Conservation (phyloP, 176 grass and related monocot species). For the Neostapfia colusana region DNA sequence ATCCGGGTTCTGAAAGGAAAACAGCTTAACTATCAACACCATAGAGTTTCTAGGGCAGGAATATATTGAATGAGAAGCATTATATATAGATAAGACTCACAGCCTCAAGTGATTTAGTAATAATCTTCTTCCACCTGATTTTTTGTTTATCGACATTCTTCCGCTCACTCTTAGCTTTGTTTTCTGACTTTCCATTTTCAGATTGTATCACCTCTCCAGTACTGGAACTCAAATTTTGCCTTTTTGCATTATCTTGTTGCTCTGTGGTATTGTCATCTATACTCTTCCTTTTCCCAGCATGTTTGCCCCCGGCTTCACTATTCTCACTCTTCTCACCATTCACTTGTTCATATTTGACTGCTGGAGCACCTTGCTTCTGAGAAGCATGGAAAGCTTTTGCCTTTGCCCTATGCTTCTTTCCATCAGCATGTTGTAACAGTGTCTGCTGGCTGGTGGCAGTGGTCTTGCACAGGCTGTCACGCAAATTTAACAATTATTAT, state of each 20-base stretch:
- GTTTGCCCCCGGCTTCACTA: constrained; percentile 16
- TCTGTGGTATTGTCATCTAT: constrained; percentile 32
- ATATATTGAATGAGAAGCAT: neutral
- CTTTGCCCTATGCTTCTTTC: constrained; percentile 97
- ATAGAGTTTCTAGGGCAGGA: neutral
- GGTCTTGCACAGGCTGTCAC: constrained; percentile 83
- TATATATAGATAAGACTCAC: constrained; percentile 35
- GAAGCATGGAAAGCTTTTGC: constrained; percentile 87
- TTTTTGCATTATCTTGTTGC: constrained; percentile 36
- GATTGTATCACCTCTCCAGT: constrained; percentile 54
- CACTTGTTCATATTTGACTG: constrained; percentile 30
- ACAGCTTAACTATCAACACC: constrained; percentile 13
- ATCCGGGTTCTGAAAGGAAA: constrained; percentile 60
- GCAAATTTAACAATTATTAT: constrained; percentile 33
- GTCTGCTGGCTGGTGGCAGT: constrained; percentile 88
- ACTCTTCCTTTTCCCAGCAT: constrained; percentile 76
- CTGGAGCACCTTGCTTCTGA: constrained; percentile 54
- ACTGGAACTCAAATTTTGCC: constrained; percentile 5
- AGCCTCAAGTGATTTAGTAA: constrained; percentile 60
- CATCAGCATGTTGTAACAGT: constrained; percentile 80
- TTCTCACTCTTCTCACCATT: constrained; percentile 42
- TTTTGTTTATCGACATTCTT: constrained; percentile 49
- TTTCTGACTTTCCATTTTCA: constrained; percentile 34
- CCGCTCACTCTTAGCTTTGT: constrained; percentile 52
- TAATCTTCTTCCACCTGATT: constrained; percentile 93